Percentiles rank a stretch among this genome's conserved stretches.
Conservation (phyloP, 1,284 basidiomycete genomes). For the Cryptococcus sp. region DNA sequence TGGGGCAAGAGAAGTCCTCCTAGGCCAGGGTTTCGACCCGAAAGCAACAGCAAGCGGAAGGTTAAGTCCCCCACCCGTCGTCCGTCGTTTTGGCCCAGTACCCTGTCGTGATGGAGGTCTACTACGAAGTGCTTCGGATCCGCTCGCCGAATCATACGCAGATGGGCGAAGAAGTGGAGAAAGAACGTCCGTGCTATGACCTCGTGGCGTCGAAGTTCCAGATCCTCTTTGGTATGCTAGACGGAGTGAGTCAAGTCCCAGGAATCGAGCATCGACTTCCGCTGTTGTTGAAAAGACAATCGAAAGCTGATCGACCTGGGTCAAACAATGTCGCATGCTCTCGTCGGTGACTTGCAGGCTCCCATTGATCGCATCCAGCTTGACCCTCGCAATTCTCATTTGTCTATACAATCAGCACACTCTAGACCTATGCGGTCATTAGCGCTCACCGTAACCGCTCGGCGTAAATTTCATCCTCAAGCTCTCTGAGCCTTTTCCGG, state of each 20-base stretch:
- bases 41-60: conserved; percentile 10
- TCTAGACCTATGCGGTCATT: not conserved
- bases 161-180: not conserved
- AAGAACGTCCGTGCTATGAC: conserved; percentile 7
- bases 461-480: conserved; percentile 25
- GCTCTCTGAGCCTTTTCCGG: conserved; percentile 10
- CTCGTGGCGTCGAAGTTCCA: not conserved
- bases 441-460: conserved; percentile 21
- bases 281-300: conserved; percentile 19
- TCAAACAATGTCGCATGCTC: conserved; percentile 24
- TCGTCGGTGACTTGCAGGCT: conserved; percentile 16
- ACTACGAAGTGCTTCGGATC: not conserved
- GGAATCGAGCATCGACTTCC: conserved; percentile 26
- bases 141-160: conserved; percentile 1
- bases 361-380: conserved; percentile 12
- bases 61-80: conserved; percentile 1
- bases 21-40: conserved; percentile 20
- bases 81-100: not conserved
- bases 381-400: conserved; percentile 6
- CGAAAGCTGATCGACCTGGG: conserved; percentile 27
- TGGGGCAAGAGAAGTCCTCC: conserved; percentile 27
- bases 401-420: conserved; percentile 1
- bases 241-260: conserved; percentile 12
- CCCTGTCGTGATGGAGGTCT: not conserved
- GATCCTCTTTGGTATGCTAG: not conserved